These are phyloP conservation scores for Crithidia mellificae DNA, from an alignment of 208 protist genomes.

Conservation along the genomic window DNA sequence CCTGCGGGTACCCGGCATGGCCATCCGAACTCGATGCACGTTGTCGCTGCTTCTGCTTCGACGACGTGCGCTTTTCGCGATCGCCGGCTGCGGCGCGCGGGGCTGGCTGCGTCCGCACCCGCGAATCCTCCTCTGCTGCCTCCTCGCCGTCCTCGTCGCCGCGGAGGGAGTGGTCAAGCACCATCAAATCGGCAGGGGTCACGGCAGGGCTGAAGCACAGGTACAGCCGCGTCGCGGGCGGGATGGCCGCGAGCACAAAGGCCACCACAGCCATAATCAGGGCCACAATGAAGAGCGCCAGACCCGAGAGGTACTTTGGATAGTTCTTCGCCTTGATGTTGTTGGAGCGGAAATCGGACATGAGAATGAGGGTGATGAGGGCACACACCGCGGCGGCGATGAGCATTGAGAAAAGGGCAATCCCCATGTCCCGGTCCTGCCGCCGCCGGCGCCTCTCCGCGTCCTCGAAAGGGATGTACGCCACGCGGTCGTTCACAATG, in stretches of 20 bases:
- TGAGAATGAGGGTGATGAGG: slow-evolving; percentile 6
- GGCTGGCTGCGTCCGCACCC: not conserved
- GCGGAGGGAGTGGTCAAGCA: not conserved
- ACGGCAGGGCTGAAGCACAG: not conserved
- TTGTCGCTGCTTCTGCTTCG: not conserved
- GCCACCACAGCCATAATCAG: not conserved
- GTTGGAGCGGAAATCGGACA: not conserved
- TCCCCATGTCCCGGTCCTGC: slow-evolving; percentile 5
- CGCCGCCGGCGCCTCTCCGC: not conserved
- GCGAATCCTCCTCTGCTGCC: no score
- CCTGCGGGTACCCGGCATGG: not conserved
- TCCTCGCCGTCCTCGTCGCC: no score
- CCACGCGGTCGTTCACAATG: not conserved
- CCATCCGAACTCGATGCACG: not conserved
- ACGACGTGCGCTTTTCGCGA: not conserved
- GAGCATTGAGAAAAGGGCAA: slow-evolving; percentile 22
- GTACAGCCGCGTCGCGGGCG: slow-evolving; percentile 5
- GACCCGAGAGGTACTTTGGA: not conserved
- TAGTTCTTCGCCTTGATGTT: not conserved
- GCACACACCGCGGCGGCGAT: slow-evolving; percentile 13
- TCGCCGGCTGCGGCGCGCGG: not conserved
- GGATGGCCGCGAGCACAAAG: slow-evolving; percentile 1
- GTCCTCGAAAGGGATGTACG: slow-evolving; percentile 11
- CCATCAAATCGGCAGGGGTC: not conserved
- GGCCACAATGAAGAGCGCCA: slow-evolving; percentile 13